Percentiles rank a stretch among this genome's conserved stretches.
These are phyloP conservation scores for Grosmannia clavigera DNA, from an alignment of 2,329 filamentous ascomycete species.

Conservation along the genomic window DNA sequence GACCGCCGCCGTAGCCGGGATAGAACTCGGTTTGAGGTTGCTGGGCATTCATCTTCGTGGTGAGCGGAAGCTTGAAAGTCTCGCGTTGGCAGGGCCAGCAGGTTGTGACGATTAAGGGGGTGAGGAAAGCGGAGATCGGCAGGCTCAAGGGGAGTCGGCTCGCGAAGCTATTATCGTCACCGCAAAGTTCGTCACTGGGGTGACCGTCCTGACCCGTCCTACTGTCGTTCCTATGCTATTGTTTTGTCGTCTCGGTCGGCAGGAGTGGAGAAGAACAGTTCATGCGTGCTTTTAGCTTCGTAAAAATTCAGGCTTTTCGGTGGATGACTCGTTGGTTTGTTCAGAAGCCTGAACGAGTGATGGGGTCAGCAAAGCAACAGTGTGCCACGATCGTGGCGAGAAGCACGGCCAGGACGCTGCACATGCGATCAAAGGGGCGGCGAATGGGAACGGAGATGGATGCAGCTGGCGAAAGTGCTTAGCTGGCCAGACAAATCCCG, in stretches of 20 bases:
- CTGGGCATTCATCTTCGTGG: slow-evolving; percentile 33
- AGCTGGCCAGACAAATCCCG: background rate
- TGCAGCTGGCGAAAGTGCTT: background rate
- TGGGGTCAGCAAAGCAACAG: background rate
- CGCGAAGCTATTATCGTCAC: background rate
- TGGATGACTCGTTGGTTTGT: background rate
- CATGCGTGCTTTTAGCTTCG: background rate
- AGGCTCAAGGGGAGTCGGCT: background rate
- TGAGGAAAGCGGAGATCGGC: background rate
- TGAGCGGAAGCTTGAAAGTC: background rate
- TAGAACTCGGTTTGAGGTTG: slow-evolving; percentile 50
- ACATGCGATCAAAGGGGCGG: background rate
- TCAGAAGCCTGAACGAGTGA: background rate
- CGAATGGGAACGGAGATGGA: background rate
- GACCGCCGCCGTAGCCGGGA: slow-evolving; percentile 45
- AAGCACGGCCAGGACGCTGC: background rate
- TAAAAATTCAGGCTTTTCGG: background rate
- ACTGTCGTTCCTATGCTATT: background rate
- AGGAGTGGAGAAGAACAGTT: background rate
- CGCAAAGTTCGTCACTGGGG: background rate
- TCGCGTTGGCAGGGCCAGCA: background rate
- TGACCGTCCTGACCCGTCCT: background rate
- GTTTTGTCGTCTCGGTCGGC: background rate
- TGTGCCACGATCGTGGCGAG: slow-evolving; percentile 1
- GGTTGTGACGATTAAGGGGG: background rate